Conservation (phyloP, 257 asterid species). For the Cordia subcordata region DNA sequence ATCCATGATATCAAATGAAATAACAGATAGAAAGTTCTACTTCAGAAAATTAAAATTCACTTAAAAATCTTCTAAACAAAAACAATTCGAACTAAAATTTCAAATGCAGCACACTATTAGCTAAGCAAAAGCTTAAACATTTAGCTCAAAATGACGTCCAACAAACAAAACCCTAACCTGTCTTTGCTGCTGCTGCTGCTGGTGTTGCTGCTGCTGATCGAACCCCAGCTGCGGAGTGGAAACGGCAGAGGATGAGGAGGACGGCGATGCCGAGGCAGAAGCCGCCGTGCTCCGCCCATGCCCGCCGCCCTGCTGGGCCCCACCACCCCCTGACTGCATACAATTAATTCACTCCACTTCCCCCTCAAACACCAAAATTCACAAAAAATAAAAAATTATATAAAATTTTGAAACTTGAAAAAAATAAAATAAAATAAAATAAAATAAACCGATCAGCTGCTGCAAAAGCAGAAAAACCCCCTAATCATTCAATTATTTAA, state of each 20-base stretch:
- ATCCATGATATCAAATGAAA: neutral
- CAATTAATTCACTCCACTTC: constrained; percentile 8
- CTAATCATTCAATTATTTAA: neutral
- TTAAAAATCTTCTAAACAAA: neutral
- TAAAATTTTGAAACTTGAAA: too few species aligned
- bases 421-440: neutral
- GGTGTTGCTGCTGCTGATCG: constrained; percentile 82
- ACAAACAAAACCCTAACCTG: constrained; percentile 49
- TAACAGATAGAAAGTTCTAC: too few species aligned
- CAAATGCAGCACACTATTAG: neutral
- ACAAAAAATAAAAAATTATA: too few species aligned
- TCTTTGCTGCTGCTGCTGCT: constrained; percentile 47
- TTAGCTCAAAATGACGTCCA: neutral
- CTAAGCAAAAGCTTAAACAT: neutral
- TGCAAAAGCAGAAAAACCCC: neutral
- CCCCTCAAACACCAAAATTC: constrained; percentile 1
- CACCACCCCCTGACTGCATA: constrained; percentile 94
- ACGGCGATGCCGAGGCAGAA: constrained; percentile 74
- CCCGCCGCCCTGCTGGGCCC: constrained; percentile 82
- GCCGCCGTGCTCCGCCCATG: constrained; percentile 83
- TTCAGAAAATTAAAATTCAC: neutral
- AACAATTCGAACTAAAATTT: neutral
- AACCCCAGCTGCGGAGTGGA: constrained; percentile 58
- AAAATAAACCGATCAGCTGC: neutral
- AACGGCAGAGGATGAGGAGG: constrained; percentile 84